A percentile compares a stretch with the other conserved stretches of the same genome.
These are phyloP conservation scores for Cynara cardunculus DNA, from an alignment of 129 eudicot genomes.

Conservation along the genomic window DNA sequence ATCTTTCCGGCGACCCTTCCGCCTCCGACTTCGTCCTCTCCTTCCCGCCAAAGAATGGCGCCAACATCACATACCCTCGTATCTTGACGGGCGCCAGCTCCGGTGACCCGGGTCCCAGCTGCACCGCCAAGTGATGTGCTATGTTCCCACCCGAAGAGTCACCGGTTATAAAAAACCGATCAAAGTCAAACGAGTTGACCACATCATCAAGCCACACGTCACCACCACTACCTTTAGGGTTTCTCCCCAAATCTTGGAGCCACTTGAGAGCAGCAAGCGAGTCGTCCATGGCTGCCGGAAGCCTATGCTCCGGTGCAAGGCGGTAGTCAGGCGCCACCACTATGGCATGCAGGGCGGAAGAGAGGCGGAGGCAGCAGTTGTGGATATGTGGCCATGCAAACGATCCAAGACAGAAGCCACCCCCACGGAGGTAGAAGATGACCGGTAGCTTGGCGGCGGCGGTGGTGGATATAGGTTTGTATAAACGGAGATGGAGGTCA, in stretches of 20 bases:
- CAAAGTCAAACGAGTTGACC: constrained; percentile 58
- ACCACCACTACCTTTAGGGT: not conserved
- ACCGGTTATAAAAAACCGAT: constrained; percentile 50
- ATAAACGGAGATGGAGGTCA: constrained; percentile 63
- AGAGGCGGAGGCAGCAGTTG: constrained; percentile 63
- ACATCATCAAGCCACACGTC: constrained; percentile 27
- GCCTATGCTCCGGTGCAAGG: constrained; percentile 82
- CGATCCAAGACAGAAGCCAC: constrained; percentile 81
- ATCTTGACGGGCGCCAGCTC: constrained; percentile 54
- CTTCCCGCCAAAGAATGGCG: constrained; percentile 84
- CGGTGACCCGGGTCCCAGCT: constrained; percentile 54
- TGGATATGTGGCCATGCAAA: constrained; percentile 72
- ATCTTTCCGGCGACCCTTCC: constrained; percentile 52
- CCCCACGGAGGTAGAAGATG: constrained; percentile 67
- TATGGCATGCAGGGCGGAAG: constrained; percentile 48
- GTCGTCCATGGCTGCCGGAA: constrained; percentile 81
- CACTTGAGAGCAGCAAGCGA: constrained; percentile 45
- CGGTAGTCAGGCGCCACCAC: constrained; percentile 87
- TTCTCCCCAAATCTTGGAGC: constrained; percentile 35
- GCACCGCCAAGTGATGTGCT: constrained; percentile 76
- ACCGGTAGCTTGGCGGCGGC: constrained; percentile 41
- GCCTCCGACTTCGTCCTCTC: constrained; percentile 73
- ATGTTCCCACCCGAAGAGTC: constrained; percentile 94
- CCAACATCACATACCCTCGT: constrained; percentile 74
- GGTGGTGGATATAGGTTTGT: constrained; percentile 49